These are phyloP conservation scores for fission yeast (Schizosaccharomyces pombe) DNA, from an alignment of 805 yeast species.

Conservation along the genomic window DNA sequence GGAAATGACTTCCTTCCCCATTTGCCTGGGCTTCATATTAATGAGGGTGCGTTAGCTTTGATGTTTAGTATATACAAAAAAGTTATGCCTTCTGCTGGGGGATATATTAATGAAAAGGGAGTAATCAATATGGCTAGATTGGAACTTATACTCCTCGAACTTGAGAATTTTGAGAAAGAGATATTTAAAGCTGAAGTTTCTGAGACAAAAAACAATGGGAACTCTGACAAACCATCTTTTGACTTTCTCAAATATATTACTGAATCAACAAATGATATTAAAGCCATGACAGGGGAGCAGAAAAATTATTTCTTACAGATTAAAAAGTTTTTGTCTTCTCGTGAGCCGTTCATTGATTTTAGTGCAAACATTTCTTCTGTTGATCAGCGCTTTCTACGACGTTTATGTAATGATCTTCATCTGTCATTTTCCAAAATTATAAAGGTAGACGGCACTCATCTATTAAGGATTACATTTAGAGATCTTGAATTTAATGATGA, in stretches of 20 bases:
- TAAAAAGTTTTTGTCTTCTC: background rate
- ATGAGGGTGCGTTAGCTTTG: constrained; percentile 92
- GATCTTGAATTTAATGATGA: background rate
- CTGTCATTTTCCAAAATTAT: background rate
- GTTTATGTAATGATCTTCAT: background rate
- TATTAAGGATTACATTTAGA: background rate
- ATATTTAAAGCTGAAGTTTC: constrained; percentile 53
- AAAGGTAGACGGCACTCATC: background rate
- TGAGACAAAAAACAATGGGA: background rate
- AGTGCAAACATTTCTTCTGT: background rate
- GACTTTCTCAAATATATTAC: background rate
- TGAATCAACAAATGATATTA: background rate
- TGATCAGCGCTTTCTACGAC: background rate
- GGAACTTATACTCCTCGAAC: constrained; percentile 46
- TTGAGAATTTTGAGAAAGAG: constrained; percentile 61
- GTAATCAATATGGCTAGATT: constrained; percentile 52
- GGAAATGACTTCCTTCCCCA: constrained; percentile 97
- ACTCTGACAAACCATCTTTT: background rate
- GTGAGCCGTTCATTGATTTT: background rate
- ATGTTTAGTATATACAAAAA: constrained; percentile 70
- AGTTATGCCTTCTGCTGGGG: constrained; percentile 48
- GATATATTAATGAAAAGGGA: constrained; percentile 68
- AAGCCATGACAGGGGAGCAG: background rate
- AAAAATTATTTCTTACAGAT: background rate
- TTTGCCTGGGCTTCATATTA: constrained; percentile 76